phyloP scores from a whole-genome alignment of 1,284 basidiomycete genomes.

The Marasmius sp. region DNA sequence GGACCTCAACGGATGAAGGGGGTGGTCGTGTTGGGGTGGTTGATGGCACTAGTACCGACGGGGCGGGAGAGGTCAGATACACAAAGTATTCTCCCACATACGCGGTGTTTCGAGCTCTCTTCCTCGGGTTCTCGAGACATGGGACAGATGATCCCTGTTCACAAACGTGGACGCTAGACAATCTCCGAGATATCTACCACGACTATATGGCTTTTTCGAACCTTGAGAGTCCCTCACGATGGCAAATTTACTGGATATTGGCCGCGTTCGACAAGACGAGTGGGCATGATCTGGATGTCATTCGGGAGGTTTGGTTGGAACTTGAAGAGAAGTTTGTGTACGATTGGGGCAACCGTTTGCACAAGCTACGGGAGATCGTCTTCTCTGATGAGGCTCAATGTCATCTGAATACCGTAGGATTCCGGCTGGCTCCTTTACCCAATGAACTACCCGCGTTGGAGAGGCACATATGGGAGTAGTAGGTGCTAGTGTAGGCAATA shows the following conservation, averaged over 20 bases:
- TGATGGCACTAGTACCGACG: neutral
- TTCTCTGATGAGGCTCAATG: constrained; percentile 28
- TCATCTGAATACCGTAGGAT: neutral
- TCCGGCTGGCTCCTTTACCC: neutral
- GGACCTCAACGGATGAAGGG: neutral
- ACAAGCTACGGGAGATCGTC: constrained; percentile 34
- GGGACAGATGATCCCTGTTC: constrained; percentile 26
- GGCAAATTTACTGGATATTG: constrained; percentile 64
- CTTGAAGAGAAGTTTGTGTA: constrained; percentile 53
- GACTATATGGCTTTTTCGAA: constrained; percentile 55
- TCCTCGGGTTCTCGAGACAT: constrained; percentile 74
- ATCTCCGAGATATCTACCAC: constrained; percentile 55
- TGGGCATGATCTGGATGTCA: constrained; percentile 41
- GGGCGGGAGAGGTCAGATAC: constrained; percentile 25
- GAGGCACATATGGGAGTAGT: neutral
- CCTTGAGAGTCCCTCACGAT: constrained; percentile 39
- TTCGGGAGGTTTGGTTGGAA: constrained; percentile 55
- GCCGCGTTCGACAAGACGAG: constrained; percentile 60
- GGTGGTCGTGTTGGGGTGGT: too few species aligned
- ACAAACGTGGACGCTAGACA: constrained; percentile 51
- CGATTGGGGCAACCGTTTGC: constrained; percentile 49
- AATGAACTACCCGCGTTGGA: neutral
- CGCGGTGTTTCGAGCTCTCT: constrained; percentile 67
- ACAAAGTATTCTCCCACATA: constrained; percentile 43
- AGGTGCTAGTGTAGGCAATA: neutral